Evolutionary conservation across 2,329 filamentous ascomycete genomes (phyloP).

Genomic region (Cladosporium sp.): DNA sequence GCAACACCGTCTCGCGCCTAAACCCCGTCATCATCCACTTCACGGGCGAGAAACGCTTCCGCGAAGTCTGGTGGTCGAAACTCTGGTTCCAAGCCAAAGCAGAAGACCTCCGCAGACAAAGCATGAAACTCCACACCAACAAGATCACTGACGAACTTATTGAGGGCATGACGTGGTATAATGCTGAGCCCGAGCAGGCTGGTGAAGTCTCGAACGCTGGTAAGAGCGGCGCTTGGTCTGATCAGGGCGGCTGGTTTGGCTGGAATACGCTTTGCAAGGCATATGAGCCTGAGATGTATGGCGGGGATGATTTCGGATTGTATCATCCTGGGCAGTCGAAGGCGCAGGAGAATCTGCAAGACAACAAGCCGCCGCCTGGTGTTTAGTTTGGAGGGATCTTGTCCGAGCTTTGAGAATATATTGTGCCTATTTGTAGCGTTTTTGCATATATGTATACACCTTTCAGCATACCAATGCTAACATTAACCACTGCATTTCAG

Average conservation of each 20-base stretch:
- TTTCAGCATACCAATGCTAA: background rate
- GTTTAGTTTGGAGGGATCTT: background rate
- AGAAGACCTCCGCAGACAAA: constrained; percentile 21
- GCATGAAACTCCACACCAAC: constrained; percentile 11
- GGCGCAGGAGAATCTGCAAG: constrained; percentile 7
- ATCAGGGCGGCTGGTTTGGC: constrained; percentile 25
- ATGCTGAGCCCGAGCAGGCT: constrained; percentile 21
- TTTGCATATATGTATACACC: background rate
- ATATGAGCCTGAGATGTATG: constrained; percentile 19
- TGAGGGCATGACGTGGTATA: constrained; percentile 24
- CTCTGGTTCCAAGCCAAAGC: constrained; percentile 29
- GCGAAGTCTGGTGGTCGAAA: constrained; percentile 28
- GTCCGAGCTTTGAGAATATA: background rate
- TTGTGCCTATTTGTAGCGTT: background rate
- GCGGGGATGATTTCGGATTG: constrained; percentile 13
- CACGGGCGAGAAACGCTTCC: constrained; percentile 28
- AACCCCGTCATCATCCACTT: constrained; percentile 26
- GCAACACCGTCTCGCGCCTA: constrained; percentile 26
- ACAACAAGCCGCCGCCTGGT: constrained; percentile 3
- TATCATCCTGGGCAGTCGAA: constrained; percentile 16
- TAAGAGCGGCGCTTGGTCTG: constrained; percentile 26
- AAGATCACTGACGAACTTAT: constrained; percentile 21
- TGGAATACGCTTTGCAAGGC: constrained; percentile 25
- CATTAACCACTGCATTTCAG: too few relatives aligned
- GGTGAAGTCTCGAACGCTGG: constrained; percentile 18